Base-by-base conservation (phyloP, 1,139 yeast species). In the Groenewaldozyma sp. region DNA sequence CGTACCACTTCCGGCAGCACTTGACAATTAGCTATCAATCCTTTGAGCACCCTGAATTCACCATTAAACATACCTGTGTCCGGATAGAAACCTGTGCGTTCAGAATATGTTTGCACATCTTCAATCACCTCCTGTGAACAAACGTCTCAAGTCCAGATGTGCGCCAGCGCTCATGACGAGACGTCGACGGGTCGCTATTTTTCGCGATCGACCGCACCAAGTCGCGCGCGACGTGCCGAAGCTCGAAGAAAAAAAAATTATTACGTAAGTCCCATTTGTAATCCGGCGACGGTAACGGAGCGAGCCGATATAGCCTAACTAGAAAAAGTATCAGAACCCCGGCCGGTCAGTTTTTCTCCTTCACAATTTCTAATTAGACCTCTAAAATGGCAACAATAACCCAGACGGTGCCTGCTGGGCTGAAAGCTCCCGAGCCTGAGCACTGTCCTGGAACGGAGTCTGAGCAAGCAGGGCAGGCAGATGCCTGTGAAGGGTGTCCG, bases 401-500 rank as follows among this genome's bases (percentile, higher is more conserved):
- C 14, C 27, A 36, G 26, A 27, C 41, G 26, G 14, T 35, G 24
- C 13, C 34, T 24, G 20, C 33, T n/a, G 29, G 33, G 28, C 47
- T 55, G n/a, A 45, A 48, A 34, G 59, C 58, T 6, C 59, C 62
- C 2, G 58, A 82, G 53, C 95, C 96, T 1, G 96, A 87, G 55
- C 97, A 91, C 62, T 91, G 99, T 66, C 98, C 98, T 0, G 99
- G 98, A 0, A 95, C 97, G 1, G 95, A 88, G 56, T 82, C 94
- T 1, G 95, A 86, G 49, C 64, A 67, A 40, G 98, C 99, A 1
- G 99, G 99, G 6, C 76, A 80, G 54, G 91, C 86, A 2, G 95
- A 84, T 55, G 95, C 97, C 11, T 93, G 99, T 59, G 71, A 67
- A 13, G 96, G 96, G 13, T 93, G 99, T 65, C 94, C 97, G 14